Evolutionary conservation across 169 alveolate genomes (phyloP).

Genomic region (Pseudocohnilembus persalinus): DNA sequence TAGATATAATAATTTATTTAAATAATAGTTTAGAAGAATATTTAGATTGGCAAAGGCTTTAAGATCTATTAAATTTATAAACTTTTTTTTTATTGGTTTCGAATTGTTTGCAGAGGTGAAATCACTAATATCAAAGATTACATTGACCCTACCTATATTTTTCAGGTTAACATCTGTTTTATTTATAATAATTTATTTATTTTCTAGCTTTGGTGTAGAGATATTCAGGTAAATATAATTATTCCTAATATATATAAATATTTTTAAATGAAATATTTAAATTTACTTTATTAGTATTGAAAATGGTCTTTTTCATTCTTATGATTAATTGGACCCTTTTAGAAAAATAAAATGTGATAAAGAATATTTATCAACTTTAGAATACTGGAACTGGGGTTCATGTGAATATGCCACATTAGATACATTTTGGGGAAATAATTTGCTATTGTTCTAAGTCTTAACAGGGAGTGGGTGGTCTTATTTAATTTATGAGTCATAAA

Average conservation of each 20-base stretch:
- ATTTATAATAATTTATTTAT: not conserved
- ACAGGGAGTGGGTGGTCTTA: not conserved
- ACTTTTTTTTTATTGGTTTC: not conserved
- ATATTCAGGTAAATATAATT: too few relatives aligned
- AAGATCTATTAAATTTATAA: constrained; percentile 1
- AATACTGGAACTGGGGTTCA: not conserved
- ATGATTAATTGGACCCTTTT: too few relatives aligned
- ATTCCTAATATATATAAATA: too few relatives aligned
- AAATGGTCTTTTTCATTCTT: too few relatives aligned
- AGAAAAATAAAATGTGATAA: too few relatives aligned
- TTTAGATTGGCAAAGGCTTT: constrained; percentile 6
- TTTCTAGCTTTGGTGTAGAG: constrained; percentile 4
- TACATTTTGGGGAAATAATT: not conserved
- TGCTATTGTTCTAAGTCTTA: not conserved
- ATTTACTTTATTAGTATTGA: too few relatives aligned
- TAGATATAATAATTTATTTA: not conserved
- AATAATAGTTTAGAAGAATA: not conserved
- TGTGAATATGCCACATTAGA: not conserved
- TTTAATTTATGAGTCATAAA: not conserved
- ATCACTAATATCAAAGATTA: not conserved
- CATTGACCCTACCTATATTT: not conserved
- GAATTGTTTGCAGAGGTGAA: not conserved
- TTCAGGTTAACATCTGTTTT: not conserved
- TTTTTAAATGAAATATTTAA: too few relatives aligned
- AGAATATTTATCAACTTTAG: too few relatives aligned